Evolutionary conservation across 2,329 filamentous ascomycete genomes (phyloP).

Genomic region (Pestalotiopsis fici): DNA sequence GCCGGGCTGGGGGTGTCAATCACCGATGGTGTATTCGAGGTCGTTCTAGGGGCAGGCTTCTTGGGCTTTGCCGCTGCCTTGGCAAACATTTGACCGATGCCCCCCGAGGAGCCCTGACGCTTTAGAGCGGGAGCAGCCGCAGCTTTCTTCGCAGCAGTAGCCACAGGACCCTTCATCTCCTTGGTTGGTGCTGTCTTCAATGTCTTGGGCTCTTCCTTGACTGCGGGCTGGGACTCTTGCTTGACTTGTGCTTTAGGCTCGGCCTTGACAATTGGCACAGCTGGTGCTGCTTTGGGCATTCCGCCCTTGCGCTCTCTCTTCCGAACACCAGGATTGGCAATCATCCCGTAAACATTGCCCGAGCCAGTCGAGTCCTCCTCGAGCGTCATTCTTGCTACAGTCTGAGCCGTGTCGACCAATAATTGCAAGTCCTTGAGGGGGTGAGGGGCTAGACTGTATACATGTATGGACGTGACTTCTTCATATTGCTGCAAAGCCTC

Average conservation of each 20-base stretch:
- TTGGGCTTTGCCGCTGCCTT: slow-evolving; percentile 31
- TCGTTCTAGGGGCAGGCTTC: slow-evolving; percentile 21
- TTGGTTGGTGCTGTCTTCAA: slow-evolving; percentile 24
- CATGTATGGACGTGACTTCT: slow-evolving; percentile 75
- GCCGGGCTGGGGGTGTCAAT: slow-evolving; percentile 21
- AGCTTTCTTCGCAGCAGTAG: slow-evolving; percentile 41
- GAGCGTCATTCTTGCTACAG: slow-evolving; percentile 56
- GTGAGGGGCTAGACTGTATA: slow-evolving; percentile 81
- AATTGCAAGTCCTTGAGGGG: slow-evolving; percentile 71
- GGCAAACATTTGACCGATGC: slow-evolving; percentile 35
- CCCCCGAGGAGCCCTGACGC: slow-evolving; percentile 37
- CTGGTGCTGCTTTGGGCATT: slow-evolving; percentile 23
- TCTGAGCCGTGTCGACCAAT: slow-evolving; percentile 69
- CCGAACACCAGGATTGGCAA: slow-evolving; percentile 70
- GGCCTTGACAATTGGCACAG: slow-evolving; percentile 24
- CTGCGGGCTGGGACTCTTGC: slow-evolving; percentile 35
- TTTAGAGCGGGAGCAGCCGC: slow-evolving; percentile 45
- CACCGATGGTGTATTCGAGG: slow-evolving; percentile 13
- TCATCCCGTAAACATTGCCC: slow-evolving; percentile 69
- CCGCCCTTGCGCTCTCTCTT: slow-evolving; percentile 45
- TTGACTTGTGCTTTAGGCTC: slow-evolving; percentile 25
- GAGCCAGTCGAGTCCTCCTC: slow-evolving; percentile 60
- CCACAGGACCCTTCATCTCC: slow-evolving; percentile 19
- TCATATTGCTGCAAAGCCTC: slow-evolving; percentile 69
- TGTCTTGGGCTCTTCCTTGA: slow-evolving; percentile 38